Evolutionary conservation across 768 basidiomycete genomes (phyloP), one percentile per base, ranked within the genome.

Genomic region (Panellus pusillus): DNA sequence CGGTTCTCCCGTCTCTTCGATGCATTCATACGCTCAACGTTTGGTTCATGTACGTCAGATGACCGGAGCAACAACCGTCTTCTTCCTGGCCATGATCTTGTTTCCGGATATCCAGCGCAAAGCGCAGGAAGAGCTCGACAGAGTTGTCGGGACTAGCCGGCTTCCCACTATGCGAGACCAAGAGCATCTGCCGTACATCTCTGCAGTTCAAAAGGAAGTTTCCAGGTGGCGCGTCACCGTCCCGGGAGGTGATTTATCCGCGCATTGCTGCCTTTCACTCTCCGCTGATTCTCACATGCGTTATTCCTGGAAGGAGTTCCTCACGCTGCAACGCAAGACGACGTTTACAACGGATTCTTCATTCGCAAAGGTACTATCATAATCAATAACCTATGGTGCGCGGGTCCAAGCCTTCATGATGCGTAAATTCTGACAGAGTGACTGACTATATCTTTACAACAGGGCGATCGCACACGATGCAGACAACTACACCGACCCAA

Each of bases 401-500:
- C 13, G 9, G 9, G 11, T 35, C 32, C 24, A 24, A 24, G 24
- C 24, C 24, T 24, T 24, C 6, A 6, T 24, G 24, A 6, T 24
- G 24, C 24, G 24, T 3, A 24, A 24, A 24, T 24, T 24, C 6
- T 6, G 24, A 24, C 24, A 24, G 2, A 24, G 3, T 24, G 3
- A 24, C n/a, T n/a, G n/a, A 24, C 6, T 6, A 24, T 6, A 24
- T 24, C 24, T 55, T 47, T 29, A 41, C 3, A 31, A n/a, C 37
- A 53, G 56, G 56, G 42, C 38, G 37, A 50, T 53, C 44, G 43
- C 19, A 68, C 73, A 43, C 27, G 44, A 50, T 32, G 27, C 37
- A 14, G 13, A n/a, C 17, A 14, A 46, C 45, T 54, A 28, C 46
- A 39, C n/a, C 29, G 36, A n/a, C 46, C 75, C 75, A 3, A 72